Percentiles rank a stretch among this genome's conserved stretches.
Conservation (phyloP, 2,329 filamentous ascomycete species). For the Nigrospora oryzae region DNA sequence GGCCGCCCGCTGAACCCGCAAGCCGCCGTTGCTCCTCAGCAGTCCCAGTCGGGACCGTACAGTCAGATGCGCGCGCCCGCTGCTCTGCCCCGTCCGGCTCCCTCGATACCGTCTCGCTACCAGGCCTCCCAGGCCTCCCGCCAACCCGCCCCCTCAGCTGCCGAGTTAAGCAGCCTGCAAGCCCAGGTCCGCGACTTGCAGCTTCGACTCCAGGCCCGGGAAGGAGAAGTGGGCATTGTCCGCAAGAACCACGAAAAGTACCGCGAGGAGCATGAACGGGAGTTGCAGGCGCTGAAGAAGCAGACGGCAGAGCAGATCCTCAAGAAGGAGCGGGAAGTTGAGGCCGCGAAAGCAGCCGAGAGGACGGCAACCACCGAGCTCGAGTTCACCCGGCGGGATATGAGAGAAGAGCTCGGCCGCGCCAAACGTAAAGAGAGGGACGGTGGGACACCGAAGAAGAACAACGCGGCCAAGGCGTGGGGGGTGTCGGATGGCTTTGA, state of each 20-base stretch:
- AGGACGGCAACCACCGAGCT: slow-evolving; percentile 60
- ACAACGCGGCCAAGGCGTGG: slow-evolving; percentile 41
- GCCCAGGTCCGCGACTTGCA: slow-evolving; percentile 44
- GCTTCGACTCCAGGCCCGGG: slow-evolving; percentile 50
- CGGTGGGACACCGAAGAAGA: slow-evolving; percentile 51
- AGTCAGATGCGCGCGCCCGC: slow-evolving; percentile 32
- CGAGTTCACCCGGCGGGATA: slow-evolving; percentile 64
- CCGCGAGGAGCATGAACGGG: slow-evolving; percentile 52
- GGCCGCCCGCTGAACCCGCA: slow-evolving; percentile 4
- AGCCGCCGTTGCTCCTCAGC: slow-evolving; percentile 6
- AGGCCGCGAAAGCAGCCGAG: slow-evolving; percentile 56
- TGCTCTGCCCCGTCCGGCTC: slow-evolving; percentile 17
- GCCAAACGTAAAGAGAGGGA: slow-evolving; percentile 37
- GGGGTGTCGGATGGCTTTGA: slow-evolving; percentile 70
- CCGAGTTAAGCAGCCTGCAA: slow-evolving; percentile 37
- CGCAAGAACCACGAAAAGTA: slow-evolving; percentile 59
- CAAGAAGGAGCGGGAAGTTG: slow-evolving; percentile 54
- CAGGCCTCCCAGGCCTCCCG: slow-evolving; percentile 21
- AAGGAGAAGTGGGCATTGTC: slow-evolving; percentile 69
- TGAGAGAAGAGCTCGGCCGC: slow-evolving; percentile 47
- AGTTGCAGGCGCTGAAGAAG: slow-evolving; percentile 53
- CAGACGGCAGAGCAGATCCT: slow-evolving; percentile 55
- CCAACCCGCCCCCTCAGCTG: slow-evolving; percentile 13
- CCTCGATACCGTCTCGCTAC: slow-evolving; percentile 22
- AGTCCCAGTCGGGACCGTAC: slow-evolving; percentile 21